These are phyloP conservation scores for Fomitopsis pinicola DNA, from an alignment of 1,284 basidiomycete species.

Conservation along the genomic window DNA sequence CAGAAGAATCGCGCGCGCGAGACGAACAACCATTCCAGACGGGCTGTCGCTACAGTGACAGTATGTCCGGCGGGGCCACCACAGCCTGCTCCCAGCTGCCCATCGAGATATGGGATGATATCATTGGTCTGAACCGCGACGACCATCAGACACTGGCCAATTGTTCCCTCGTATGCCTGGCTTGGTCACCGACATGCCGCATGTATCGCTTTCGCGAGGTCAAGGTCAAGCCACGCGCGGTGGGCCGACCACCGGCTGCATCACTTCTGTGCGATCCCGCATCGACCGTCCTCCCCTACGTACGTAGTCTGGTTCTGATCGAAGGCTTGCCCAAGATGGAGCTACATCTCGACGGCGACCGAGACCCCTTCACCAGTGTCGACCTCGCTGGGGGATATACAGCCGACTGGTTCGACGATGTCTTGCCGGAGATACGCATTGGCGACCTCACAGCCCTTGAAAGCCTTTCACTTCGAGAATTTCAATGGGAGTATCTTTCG, in stretches of 20 bases:
- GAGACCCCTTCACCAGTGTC: too few relatives aligned
- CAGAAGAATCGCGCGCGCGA: too few relatives aligned
- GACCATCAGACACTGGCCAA: background rate
- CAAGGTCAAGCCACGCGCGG: background rate
- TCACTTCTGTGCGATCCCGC: background rate
- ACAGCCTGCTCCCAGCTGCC: too few relatives aligned
- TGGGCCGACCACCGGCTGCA: background rate
- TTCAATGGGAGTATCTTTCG: background rate
- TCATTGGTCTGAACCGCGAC: background rate
- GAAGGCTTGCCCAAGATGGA: too few relatives aligned
- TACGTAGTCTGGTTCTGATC: background rate
- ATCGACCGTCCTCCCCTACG: background rate
- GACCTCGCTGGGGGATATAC: too few relatives aligned
- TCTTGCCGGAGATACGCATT: too few relatives aligned
- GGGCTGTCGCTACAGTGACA: background rate
- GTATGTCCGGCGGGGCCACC: too few relatives aligned
- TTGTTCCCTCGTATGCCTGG: background rate
- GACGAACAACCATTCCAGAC: background rate
- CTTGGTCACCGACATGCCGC: background rate
- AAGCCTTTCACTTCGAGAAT: background rate
- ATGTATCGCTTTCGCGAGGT: background rate
- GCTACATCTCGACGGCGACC: too few relatives aligned
- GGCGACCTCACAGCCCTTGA: background rate
- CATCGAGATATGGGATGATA: too few relatives aligned
- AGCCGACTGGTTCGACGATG: too few relatives aligned